These are phyloP conservation scores for Ormosia emarginata DNA, from an alignment of 306 rosid species.

Conservation along the genomic window DNA sequence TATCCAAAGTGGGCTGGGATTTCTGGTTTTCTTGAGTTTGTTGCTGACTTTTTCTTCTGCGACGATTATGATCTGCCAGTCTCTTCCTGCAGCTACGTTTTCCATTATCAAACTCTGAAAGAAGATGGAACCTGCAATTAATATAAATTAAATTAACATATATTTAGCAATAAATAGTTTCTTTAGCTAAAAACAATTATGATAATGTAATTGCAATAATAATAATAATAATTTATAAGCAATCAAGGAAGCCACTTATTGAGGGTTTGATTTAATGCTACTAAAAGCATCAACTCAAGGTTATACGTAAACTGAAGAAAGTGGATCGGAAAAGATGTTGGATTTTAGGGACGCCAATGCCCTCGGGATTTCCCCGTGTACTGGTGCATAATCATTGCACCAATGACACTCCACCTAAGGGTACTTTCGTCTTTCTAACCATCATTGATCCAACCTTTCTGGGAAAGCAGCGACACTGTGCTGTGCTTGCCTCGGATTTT, in stretches of 20 bases:
- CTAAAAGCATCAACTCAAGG: background rate
- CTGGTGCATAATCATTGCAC: conserved; percentile 34
- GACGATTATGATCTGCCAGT: conserved; percentile 95
- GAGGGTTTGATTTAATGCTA: background rate
- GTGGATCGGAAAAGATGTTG: background rate
- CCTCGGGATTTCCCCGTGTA: conserved; percentile 49
- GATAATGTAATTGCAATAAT: too few relatives aligned
- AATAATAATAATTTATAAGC: too few relatives aligned
- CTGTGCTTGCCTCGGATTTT: too few relatives aligned
- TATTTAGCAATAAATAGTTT: background rate
- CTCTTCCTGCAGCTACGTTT: conserved; percentile 98
- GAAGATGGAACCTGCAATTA: conserved; percentile 74
- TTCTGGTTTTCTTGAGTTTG: conserved; percentile 49
- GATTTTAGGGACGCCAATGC: conserved; percentile 39
- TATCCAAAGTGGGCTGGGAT: conserved; percentile 42
- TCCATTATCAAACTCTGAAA: conserved; percentile 92
- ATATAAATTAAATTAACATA: too few relatives aligned
- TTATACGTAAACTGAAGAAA: conserved; percentile 41
- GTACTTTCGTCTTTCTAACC: conserved; percentile 24
- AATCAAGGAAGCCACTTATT: background rate
- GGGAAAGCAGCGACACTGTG: too few relatives aligned
- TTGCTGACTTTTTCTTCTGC: conserved; percentile 85
- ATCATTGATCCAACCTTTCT: background rate
- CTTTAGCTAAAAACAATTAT: too few relatives aligned
- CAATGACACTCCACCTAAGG: background rate